These are phyloP conservation scores for Chlamydomonas sphaeroides DNA, from an alignment of 139 green algal species.

Conservation along the genomic window DNA sequence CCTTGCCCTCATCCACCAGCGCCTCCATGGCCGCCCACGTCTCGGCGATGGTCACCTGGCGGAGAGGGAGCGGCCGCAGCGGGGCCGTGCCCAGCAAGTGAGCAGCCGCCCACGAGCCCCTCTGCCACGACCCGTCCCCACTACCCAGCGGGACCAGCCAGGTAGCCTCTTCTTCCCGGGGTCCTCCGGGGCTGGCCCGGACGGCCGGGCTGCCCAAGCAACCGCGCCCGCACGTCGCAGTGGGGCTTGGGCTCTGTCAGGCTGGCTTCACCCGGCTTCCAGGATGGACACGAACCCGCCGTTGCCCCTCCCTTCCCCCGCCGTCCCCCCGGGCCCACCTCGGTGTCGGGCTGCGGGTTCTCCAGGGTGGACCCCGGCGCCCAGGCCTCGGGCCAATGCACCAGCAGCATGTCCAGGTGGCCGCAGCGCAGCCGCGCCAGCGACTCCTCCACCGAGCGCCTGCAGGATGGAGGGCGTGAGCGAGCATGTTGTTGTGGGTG, in stretches of 20 bases:
- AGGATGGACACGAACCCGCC: too few relatives aligned
- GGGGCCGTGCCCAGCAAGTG: too few relatives aligned
- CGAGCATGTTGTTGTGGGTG: too few relatives aligned
- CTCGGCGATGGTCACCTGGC: constrained; percentile 48
- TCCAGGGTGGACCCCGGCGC: constrained; percentile 48
- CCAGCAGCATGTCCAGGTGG: constrained; percentile 79
- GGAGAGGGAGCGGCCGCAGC: neutral
- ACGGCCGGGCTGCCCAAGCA: too few relatives aligned
- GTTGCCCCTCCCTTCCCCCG: neutral
- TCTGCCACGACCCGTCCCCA: too few relatives aligned
- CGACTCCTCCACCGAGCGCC: constrained; percentile 63
- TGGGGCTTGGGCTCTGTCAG: too few relatives aligned
- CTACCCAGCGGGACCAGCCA: too few relatives aligned
- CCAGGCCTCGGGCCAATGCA: constrained; percentile 90
- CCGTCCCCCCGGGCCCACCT: constrained; percentile 26
- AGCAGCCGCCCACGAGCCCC: neutral
- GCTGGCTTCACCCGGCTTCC: too few relatives aligned
- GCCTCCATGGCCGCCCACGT: constrained; percentile 65
- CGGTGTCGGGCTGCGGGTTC: constrained; percentile 4
- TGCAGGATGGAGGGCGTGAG: too few relatives aligned
- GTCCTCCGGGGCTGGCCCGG: too few relatives aligned
- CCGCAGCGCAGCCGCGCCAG: constrained; percentile 44
- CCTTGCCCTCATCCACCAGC: constrained; percentile 80
- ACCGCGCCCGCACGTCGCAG: too few relatives aligned
- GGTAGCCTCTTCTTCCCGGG: too few relatives aligned